Evolutionary conservation across 352 stramenopile genomes (phyloP), one percentile per base, ranked within the genome.

Genomic region (Phytophthora citricola): DNA sequence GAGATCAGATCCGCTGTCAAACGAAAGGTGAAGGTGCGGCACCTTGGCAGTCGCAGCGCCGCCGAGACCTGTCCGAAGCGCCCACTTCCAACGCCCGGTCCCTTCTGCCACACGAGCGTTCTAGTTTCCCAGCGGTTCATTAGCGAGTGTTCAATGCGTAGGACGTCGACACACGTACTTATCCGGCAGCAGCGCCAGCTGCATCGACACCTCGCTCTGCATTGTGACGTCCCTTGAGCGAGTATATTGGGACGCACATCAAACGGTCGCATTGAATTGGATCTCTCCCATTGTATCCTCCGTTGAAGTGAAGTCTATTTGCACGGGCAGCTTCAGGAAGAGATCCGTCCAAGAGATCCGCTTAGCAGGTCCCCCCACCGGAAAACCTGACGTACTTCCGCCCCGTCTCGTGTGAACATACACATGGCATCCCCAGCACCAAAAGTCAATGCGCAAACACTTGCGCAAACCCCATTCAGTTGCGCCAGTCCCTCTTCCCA

Each of bases 11-110:
- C 29, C 29, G 7, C 7, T 34, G 29, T 34, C 32, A 53, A 27
- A 47, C 38, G 32, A 1, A 45, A 63, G 48, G 32, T 47, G 36
- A 29, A 51, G 10, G 3, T 15, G 44, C 49, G 27, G 32, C 61
- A 90, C 85, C 76, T 89, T 1, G 85, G 78, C 44, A 93, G 27
- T 20, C 80, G 73, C 17, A 97, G 71, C 7, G 78, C 91, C 20
- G 91, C 32, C 50, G 83, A 83, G 20, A 95, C 85, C 40, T 86
- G 78, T 17, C 85, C 87, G 64, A 91, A 95, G 36, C 79, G 83
- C 2, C 87, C 87, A 17, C 76, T 83, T 50, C 83, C 87, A 52
- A 95, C 79, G 26, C 71, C 66, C 2, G 81, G 78, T 0, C 85
- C 87, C 48, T 81, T 75, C 56, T 93, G 81, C 87, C 85, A 95